phyloP scores from a whole-genome alignment of 2,329 filamentous ascomycete genomes.

The Leptographium procerum region DNA sequence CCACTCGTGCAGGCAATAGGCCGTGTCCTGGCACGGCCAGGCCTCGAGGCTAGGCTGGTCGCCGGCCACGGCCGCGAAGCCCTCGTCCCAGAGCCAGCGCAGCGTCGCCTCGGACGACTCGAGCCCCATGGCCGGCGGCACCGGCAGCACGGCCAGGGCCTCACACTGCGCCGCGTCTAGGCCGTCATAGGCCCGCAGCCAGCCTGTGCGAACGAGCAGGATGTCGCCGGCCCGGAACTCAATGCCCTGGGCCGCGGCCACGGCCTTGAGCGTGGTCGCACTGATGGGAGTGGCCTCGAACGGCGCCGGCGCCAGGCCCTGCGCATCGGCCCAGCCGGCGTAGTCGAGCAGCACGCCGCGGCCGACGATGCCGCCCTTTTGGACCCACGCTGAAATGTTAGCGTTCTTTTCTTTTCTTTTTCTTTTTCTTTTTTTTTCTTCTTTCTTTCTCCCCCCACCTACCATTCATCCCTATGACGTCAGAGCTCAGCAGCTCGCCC shows the following conservation, averaged over 20 bases:
- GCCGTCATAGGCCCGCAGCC: slow-evolving; percentile 18
- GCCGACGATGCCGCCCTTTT: slow-evolving; percentile 28
- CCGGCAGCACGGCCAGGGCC: slow-evolving; percentile 20
- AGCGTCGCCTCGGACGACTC: slow-evolving; percentile 23
- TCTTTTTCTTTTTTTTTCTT: neutral
- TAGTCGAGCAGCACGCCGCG: slow-evolving; percentile 37
- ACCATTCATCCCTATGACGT: slow-evolving; percentile 9
- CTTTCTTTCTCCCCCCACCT: neutral
- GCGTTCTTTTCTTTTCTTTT: neutral
- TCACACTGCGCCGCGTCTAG: slow-evolving; percentile 15
- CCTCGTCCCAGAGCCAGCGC: slow-evolving; percentile 33
- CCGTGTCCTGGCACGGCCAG: slow-evolving; percentile 15
- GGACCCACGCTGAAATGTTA: slow-evolving; percentile 9
- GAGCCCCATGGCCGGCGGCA: slow-evolving; percentile 23
- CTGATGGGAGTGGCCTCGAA: slow-evolving; percentile 13
- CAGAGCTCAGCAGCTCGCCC: slow-evolving; percentile 5
- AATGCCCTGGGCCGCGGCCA: slow-evolving; percentile 22
- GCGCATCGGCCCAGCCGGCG: slow-evolving; percentile 7
- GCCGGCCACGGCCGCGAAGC: slow-evolving; percentile 33
- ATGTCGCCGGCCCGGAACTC: slow-evolving; percentile 25
- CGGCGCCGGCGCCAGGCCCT: slow-evolving; percentile 6
- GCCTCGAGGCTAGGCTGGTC: slow-evolving; percentile 26
- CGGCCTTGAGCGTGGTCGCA: slow-evolving; percentile 19
- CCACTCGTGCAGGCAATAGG: slow-evolving; percentile 25
- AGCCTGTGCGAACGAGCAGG: slow-evolving; percentile 27